Conservation (phyloP, 352 stramenopile species). For the Phytopythium oedochilum region DNA sequence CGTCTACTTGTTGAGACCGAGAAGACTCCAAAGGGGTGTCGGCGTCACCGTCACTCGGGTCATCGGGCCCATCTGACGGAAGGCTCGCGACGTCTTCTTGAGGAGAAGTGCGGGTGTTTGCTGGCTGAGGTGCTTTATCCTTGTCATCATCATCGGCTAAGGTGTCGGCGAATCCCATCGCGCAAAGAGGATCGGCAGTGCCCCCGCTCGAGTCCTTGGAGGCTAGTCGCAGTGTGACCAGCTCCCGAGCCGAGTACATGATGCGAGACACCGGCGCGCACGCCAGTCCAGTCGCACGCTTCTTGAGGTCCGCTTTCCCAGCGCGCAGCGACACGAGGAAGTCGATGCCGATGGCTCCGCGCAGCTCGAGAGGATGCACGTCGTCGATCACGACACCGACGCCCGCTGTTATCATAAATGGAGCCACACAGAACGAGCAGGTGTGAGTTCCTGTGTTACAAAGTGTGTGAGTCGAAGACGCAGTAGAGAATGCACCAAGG, state of each 20-base stretch:
- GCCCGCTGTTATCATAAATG: slow-evolving; percentile 29
- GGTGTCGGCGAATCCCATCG: not conserved
- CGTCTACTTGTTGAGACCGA: not conserved
- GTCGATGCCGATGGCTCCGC: slow-evolving; percentile 25
- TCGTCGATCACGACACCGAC: slow-evolving; percentile 64
- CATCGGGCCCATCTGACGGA: not conserved
- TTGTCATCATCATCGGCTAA: not conserved
- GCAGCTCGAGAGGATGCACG: slow-evolving; percentile 42
- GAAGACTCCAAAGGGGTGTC: not conserved
- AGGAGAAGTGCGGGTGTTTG: not conserved
- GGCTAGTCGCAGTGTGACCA: slow-evolving; percentile 18
- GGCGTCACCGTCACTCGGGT: not conserved
- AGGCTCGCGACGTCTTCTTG: not conserved
- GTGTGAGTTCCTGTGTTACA: not conserved
- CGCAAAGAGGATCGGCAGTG: not conserved
- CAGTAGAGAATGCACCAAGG: slow-evolving; percentile 17
- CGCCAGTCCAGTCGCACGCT: slow-evolving; percentile 21
- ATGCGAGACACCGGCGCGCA: slow-evolving; percentile 27
- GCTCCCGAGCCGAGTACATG: slow-evolving; percentile 61
- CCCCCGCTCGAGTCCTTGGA: not conserved
- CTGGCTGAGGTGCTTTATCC: not conserved
- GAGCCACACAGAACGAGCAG: not conserved
- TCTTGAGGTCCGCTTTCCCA: slow-evolving; percentile 26
- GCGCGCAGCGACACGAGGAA: slow-evolving; percentile 57
- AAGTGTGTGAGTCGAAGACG: not conserved